Percentiles rank a stretch among this genome's conserved stretches.
Evolutionary conservation across 2,329 filamentous ascomycete genomes (phyloP).

Genomic region (Aspergillus brasiliensis): DNA sequence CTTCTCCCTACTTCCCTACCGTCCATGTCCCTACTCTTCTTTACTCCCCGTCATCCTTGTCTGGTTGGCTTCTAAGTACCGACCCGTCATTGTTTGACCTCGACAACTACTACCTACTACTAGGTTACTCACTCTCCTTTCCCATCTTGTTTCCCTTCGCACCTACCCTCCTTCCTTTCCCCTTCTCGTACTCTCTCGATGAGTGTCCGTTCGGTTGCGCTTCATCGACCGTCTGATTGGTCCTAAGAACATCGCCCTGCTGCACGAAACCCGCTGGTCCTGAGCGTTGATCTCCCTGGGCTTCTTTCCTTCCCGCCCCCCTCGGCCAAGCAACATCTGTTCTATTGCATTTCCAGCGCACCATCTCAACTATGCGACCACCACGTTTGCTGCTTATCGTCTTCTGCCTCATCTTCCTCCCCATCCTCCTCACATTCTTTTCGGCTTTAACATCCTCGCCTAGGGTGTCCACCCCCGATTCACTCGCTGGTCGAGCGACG

Average conservation of each 20-base stretch:
- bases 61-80: not conserved
- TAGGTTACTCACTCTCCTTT: slow-evolving; percentile 5
- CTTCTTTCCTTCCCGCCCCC: not conserved
- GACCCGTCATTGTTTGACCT: slow-evolving; percentile 8
- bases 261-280: not conserved
- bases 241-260: slow-evolving; percentile 24
- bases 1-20: slow-evolving; percentile 5
- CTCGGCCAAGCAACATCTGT: not conserved
- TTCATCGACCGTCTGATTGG: slow-evolving; percentile 38
- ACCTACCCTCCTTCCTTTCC: not conserved
- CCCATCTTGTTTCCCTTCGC: not conserved
- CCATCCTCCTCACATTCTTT: slow-evolving; percentile 51
- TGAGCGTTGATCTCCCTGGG: not conserved
- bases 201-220: slow-evolving; percentile 32
- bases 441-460: slow-evolving; percentile 47
- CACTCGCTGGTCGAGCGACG: slow-evolving; percentile 44
- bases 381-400: slow-evolving; percentile 50
- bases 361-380: slow-evolving; percentile 46
- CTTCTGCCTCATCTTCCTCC: slow-evolving; percentile 51
- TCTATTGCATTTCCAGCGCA: not conserved
- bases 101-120: no score
- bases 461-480: slow-evolving; percentile 39
- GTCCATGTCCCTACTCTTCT: slow-evolving; percentile 4
- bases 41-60: slow-evolving; percentile 5
- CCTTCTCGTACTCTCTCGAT: slow-evolving; percentile 35